Evolutionary conservation across 768 basidiomycete genomes (phyloP).

Genomic region (Hericium erinaceus): DNA sequence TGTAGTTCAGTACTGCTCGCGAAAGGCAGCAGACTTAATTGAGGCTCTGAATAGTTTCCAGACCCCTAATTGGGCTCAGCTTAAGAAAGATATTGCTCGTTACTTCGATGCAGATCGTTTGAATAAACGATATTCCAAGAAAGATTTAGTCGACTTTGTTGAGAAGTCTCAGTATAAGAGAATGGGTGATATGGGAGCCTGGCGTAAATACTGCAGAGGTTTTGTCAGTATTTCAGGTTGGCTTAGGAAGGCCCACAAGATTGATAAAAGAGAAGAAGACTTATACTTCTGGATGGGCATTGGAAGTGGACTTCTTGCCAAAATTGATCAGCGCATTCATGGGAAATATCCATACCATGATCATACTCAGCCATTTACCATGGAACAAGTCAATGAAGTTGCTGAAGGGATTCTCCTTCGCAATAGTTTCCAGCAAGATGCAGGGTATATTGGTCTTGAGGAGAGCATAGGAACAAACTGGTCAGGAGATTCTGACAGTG

Average conservation of each 20-base stretch:
- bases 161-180: too few relatives aligned
- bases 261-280: background rate
- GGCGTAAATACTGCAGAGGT: too few relatives aligned
- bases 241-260: background rate
- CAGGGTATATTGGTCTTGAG: background rate
- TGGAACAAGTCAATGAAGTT: background rate
- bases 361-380: background rate
- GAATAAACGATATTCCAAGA: background rate
- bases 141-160: too few relatives aligned
- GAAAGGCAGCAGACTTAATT: background rate
- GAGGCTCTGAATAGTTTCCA: background rate
- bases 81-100: background rate
- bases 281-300: background rate
- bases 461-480: background rate
- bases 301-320: background rate
- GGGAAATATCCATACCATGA: background rate
- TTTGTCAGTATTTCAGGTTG: too few relatives aligned
- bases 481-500: background rate
- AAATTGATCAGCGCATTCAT: background rate
- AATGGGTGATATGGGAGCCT: too few relatives aligned
- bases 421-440: background rate
- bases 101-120: background rate
- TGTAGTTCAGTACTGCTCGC: too few relatives aligned
- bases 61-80: background rate
- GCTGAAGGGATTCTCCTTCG: background rate